phyloP scores from a whole-genome alignment of 441 rosid species.

The Gossypium gossypioides region DNA sequence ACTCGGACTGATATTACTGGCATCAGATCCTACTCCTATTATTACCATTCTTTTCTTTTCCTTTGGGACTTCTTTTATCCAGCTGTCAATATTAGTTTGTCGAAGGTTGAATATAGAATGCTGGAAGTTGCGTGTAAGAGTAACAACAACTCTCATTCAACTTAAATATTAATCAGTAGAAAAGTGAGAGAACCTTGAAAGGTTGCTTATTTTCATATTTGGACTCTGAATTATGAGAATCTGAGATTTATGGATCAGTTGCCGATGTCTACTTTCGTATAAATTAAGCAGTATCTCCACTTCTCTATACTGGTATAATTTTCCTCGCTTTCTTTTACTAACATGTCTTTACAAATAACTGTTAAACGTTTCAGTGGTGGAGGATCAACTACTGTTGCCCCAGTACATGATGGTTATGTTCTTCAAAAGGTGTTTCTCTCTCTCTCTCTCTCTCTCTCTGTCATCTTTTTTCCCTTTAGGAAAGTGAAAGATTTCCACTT shows the following conservation, averaged over 20 bases:
- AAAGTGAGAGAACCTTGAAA: background rate
- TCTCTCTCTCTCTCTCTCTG: background rate
- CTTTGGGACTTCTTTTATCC: background rate
- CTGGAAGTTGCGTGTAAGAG: background rate
- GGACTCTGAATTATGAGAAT: background rate
- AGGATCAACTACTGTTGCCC: constrained; percentile 92
- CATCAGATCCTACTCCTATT: background rate
- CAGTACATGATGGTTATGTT: constrained; percentile 97
- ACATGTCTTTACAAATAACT: background rate
- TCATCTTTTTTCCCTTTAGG: background rate
- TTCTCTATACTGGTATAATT: background rate
- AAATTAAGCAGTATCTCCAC: background rate
- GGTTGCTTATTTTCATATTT: background rate
- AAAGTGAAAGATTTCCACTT: background rate
- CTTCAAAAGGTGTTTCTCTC: constrained; percentile 73
- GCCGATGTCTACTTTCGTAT: background rate
- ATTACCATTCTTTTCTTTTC: background rate
- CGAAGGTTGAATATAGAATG: background rate
- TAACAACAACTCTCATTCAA: background rate
- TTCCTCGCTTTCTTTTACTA: background rate
- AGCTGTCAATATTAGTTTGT: background rate
- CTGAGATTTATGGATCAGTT: background rate
- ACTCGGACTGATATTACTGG: background rate
- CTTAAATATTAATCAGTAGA: background rate
- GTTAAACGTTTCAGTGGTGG: constrained; percentile 62